A percentile compares a stretch with the other conserved stretches of the same genome.
Evolutionary conservation across 805 yeast genomes (phyloP).

Genomic region (Millerago galiae): DNA sequence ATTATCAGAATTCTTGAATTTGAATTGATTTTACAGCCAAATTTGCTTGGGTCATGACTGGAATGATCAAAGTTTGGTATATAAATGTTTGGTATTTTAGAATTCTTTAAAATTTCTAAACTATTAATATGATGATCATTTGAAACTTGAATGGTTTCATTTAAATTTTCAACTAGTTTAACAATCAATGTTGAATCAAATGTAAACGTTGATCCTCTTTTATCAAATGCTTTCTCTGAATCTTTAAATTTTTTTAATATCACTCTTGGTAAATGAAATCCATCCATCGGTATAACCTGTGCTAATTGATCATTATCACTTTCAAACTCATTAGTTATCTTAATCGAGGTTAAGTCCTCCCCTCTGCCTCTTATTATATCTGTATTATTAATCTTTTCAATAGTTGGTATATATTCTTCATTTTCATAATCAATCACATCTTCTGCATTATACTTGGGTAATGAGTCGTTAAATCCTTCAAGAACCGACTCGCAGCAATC

Average conservation of each 20-base stretch:
- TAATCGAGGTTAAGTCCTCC: conserved; percentile 20
- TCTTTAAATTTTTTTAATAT: conserved; percentile 45
- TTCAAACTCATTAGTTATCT: conserved; percentile 4
- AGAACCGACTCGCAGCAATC: conserved; percentile 1
- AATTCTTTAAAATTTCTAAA: conserved; percentile 9
- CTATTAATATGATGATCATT: conserved; percentile 3
- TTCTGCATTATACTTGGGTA: conserved; percentile 8
- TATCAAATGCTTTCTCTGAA: conserved; percentile 46
- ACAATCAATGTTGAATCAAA: conserved; percentile 45
- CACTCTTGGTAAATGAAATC: conserved; percentile 57
- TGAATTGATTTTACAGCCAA: conserved; percentile 8
- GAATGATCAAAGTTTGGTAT: conserved; percentile 24
- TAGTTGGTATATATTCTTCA: conserved; percentile 15
- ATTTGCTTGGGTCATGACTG: conserved; percentile 13
- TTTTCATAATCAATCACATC: conserved; percentile 14
- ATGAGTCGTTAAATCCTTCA: conserved; percentile 3
- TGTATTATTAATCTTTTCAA: conserved; percentile 3
- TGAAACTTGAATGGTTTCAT: conserved; percentile 11
- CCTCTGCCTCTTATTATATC: conserved; percentile 21
- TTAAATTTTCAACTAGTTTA: conserved; percentile 9
- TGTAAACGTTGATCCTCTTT: conserved; percentile 84
- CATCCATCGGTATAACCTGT: conserved; percentile 63
- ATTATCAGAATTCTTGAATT: conserved; percentile 12
- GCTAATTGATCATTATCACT: conserved; percentile 27
- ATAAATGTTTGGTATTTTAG: conserved; percentile 29